Percentiles rank a stretch among this genome's conserved stretches.
These are phyloP conservation scores for Acacia melanoxylon DNA, from an alignment of 306 rosid genomes.

Conservation along the genomic window DNA sequence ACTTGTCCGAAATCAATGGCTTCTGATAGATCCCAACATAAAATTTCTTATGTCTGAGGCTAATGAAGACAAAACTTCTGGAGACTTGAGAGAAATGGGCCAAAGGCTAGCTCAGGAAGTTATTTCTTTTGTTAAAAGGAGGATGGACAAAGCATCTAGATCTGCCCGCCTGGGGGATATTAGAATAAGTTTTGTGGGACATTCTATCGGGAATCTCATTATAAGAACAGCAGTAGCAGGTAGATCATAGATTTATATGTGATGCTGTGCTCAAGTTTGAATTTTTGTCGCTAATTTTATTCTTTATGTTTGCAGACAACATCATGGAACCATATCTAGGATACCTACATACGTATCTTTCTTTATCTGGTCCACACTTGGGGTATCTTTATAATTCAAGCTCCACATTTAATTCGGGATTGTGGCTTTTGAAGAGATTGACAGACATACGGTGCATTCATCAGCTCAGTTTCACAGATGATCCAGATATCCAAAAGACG, in stretches of 20 bases:
- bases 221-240: constrained; percentile 85
- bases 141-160: constrained; percentile 73
- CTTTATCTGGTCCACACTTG: constrained; percentile 91
- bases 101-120: constrained; percentile 83
- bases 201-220: constrained; percentile 88
- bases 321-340: constrained; percentile 78
- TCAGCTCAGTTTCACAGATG: constrained; percentile 90
- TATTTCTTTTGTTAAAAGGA: constrained; percentile 67
- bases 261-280: constrained; percentile 23
- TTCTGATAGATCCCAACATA: constrained; percentile 73
- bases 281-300: constrained; percentile 29
- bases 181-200: constrained; percentile 83
- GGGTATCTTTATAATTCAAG: constrained; percentile 94
- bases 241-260: constrained; percentile 27
- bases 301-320: constrained; percentile 53
- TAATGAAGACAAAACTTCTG: constrained; percentile 87
- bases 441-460: constrained; percentile 83
- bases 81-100: constrained; percentile 96
- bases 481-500: constrained; percentile 76
- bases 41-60: constrained; percentile 84
- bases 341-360: constrained; percentile 70
- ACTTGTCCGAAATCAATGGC: constrained; percentile 93
- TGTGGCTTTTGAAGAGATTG: constrained; percentile 87
- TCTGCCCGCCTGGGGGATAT: constrained; percentile 57
- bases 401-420: constrained; percentile 83